Evolutionary conservation across 352 stramenopile species (phyloP).

Genomic region (Thraustochytrium sp.): DNA sequence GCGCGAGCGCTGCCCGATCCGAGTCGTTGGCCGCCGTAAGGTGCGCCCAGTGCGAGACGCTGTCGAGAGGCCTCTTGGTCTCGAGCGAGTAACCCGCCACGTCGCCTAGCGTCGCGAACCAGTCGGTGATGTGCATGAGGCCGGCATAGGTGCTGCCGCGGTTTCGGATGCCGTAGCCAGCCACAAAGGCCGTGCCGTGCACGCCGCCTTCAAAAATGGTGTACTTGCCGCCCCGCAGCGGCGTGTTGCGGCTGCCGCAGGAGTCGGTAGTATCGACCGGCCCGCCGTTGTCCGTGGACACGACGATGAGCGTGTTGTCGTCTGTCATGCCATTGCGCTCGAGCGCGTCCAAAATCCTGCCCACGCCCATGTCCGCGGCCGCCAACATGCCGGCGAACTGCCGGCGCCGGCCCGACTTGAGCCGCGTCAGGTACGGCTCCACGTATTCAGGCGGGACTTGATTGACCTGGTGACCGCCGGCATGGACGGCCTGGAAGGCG

Average conservation of each 20-base stretch:
- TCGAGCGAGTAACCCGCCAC: slow-evolving; percentile 5
- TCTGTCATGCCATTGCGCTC: background rate
- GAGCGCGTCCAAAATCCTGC: background rate
- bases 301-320: slow-evolving; percentile 12
- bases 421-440: background rate
- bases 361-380: background rate
- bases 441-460: background rate
- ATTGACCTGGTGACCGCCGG: background rate
- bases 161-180: background rate
- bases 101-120: background rate
- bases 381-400: background rate
- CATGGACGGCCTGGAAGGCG: slow-evolving; percentile 41
- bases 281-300: slow-evolving; percentile 19
- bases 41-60: background rate
- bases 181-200: background rate
- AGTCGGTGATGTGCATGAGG: slow-evolving; percentile 32
- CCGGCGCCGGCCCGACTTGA: background rate
- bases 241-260: background rate
- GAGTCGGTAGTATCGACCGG: background rate
- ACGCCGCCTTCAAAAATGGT: slow-evolving; percentile 1
- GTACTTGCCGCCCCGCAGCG: slow-evolving; percentile 14
- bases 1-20: background rate
- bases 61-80: background rate
- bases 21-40: background rate
- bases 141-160: background rate